Percentiles rank a stretch among this genome's conserved stretches.
These are phyloP conservation scores for Puccinia horiana DNA, from an alignment of 1,284 basidiomycete species.

Conservation along the genomic window DNA sequence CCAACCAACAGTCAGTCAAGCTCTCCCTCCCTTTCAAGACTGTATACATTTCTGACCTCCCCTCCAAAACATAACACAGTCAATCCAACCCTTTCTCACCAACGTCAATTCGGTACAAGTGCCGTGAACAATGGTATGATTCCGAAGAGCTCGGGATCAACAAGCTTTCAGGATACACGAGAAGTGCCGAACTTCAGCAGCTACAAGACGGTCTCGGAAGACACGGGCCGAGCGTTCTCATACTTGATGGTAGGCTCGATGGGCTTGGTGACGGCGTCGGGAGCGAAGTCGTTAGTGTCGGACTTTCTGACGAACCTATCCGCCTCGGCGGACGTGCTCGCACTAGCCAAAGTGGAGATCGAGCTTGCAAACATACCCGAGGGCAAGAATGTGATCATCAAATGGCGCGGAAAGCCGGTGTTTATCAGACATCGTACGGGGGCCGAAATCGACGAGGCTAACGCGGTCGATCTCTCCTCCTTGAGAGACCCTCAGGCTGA, in stretches of 20 bases:
- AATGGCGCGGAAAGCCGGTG: constrained; percentile 99
- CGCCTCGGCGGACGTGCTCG: constrained; percentile 95
- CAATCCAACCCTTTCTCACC: constrained; percentile 67
- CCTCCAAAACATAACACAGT: constrained; percentile 58
- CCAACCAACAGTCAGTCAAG: constrained; percentile 21
- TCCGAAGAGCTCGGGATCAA: constrained; percentile 50
- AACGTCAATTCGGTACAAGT: constrained; percentile 60
- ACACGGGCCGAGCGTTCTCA: constrained; percentile 77
- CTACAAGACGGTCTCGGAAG: constrained; percentile 72
- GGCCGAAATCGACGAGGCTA: constrained; percentile 91
- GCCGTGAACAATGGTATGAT: constrained; percentile 53
- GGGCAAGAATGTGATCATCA: constrained; percentile 88
- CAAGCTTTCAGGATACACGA: constrained; percentile 54
- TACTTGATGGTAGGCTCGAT: constrained; percentile 98
- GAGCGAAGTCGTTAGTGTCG: constrained; percentile 87
- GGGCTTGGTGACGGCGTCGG: constrained; percentile 88
- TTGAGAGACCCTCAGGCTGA: constrained; percentile 92
- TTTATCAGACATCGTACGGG: constrained; percentile 96
- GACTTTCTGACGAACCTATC: constrained; percentile 96
- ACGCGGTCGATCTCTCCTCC: constrained; percentile 76
- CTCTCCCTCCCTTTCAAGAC: not conserved
- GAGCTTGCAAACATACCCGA: constrained; percentile 88
- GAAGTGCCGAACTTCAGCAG: constrained; percentile 83
- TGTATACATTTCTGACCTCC: not conserved
- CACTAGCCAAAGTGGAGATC: constrained; percentile 96